Evolutionary conservation across 768 basidiomycete genomes (phyloP), one percentile per base, ranked within the genome.

Genomic region (Lactifluus subvellereus): DNA sequence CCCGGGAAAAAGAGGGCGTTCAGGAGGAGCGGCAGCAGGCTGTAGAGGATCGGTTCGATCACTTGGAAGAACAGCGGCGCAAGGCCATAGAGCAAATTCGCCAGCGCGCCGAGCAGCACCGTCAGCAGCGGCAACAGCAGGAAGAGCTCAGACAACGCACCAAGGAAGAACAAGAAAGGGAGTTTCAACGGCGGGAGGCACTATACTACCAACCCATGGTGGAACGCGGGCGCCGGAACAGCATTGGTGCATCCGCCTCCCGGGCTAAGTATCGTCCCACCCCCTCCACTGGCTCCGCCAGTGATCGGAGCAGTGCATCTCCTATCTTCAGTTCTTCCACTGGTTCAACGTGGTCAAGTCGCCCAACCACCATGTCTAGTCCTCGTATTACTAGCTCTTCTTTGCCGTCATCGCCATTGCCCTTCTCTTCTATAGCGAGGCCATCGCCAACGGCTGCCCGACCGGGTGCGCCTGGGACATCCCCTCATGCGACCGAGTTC

Each of bases 91-190:
- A 27, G 27, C 27, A 27, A 27, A 27, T 27, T 27, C 27, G 27
- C 27, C 27, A 27, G 27, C 27, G 27, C 27, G 27, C 2, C 27
- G 27, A 27, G 27, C 27, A 27, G 27, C 27, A 27, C 3, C 27
- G 1, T 27, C 27, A 27, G 2, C 27, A 27, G 27, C 27, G 3
- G 27, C 27, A 27, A 27, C 27, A 27, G 27, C 27, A 27, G 27
- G 50, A 59, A 11, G 59, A 52, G n/a, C 8, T 9, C 20, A 59
- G 9, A 40, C 78, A 59, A 74, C 67, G 74, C 73, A 42, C 42
- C 73, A 72, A 64, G 74, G 78, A 59, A 1, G 59, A 64, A 35
- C 65, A 69, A 32, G 64, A 71, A 66, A 68, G 70, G 69, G 59
- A 72, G 68, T 54, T 66, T n/a, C 45, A 58, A 35, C 67, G 65